Conservation (phyloP, 306 rosid species). For the Aeschynomene evenia region DNA sequence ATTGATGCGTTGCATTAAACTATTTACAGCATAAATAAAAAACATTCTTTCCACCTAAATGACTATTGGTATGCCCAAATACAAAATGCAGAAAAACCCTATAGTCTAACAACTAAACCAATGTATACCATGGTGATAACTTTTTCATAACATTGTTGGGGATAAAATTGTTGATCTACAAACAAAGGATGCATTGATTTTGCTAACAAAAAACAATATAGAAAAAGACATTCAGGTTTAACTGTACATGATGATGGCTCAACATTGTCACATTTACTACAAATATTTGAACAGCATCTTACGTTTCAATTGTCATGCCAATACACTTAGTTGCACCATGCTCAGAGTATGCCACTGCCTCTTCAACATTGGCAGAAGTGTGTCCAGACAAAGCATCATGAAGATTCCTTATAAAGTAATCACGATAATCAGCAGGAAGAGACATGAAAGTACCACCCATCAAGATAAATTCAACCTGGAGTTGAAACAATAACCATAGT, state of each 20-base stretch:
- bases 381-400: conserved; percentile 97
- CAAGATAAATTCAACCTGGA: conserved; percentile 91
- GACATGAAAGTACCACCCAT: conserved; percentile 99
- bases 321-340: conserved; percentile 89
- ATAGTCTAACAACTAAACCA: conserved; percentile 1
- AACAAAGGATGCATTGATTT: conserved; percentile 10
- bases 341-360: conserved; percentile 90
- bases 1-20: conserved; percentile 10
- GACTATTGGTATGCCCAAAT: conserved; percentile 20
- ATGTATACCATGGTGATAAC: background rate
- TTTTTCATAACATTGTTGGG: conserved; percentile 1
- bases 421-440: conserved; percentile 89
- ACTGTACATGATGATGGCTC: background rate
- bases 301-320: conserved; percentile 99
- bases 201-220: background rate
- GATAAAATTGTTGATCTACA: conserved; percentile 1
- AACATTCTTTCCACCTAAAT: background rate
- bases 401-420: conserved; percentile 85
- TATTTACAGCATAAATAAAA: conserved; percentile 13
- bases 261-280: background rate
- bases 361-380: conserved; percentile 94
- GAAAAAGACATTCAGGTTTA: conserved; percentile 12
- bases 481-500: conserved; percentile 38
- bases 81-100: background rate
- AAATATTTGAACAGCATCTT: conserved; percentile 30